Conservation (phyloP, 345 rosid species). For the Ceriops decandra region DNA sequence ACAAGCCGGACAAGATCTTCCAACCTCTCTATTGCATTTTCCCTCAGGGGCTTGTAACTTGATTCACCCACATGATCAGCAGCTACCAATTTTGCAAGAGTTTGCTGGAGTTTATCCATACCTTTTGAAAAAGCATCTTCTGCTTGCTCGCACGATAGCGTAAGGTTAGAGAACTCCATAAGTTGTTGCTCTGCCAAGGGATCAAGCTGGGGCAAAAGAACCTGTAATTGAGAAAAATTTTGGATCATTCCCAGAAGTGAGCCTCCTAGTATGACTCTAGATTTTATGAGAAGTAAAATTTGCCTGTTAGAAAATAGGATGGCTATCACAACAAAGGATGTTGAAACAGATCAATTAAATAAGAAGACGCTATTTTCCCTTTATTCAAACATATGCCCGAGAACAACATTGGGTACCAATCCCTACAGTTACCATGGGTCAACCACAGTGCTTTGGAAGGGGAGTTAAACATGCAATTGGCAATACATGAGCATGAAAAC, state of each 20-base stretch:
- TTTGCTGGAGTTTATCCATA: conserved; percentile 83
- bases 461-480: no score
- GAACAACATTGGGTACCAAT: no score
- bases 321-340: no score
- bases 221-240: conserved; percentile 39
- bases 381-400: no score
- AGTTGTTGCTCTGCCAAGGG: conserved; percentile 61
- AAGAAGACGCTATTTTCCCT: no score
- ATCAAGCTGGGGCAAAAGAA: conserved; percentile 65
- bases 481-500: no score
- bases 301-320: no score
- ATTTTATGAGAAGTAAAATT: background rate
- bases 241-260: background rate
- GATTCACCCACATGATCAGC: conserved; percentile 57
- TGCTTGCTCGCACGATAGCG: conserved; percentile 82
- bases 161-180: conserved; percentile 44
- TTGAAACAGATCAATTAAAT: no score
- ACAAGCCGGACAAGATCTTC: conserved; percentile 74
- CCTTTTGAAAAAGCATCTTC: conserved; percentile 95
- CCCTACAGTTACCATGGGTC: no score
- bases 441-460: no score
- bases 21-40: conserved; percentile 68
- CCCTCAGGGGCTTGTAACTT: conserved; percentile 46
- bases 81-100: conserved; percentile 62
- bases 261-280: background rate